Percentiles rank a stretch among this genome's conserved stretches.
Conservation (phyloP, 495 filamentous ascomycete species). For the Podospora pseudocomata region DNA sequence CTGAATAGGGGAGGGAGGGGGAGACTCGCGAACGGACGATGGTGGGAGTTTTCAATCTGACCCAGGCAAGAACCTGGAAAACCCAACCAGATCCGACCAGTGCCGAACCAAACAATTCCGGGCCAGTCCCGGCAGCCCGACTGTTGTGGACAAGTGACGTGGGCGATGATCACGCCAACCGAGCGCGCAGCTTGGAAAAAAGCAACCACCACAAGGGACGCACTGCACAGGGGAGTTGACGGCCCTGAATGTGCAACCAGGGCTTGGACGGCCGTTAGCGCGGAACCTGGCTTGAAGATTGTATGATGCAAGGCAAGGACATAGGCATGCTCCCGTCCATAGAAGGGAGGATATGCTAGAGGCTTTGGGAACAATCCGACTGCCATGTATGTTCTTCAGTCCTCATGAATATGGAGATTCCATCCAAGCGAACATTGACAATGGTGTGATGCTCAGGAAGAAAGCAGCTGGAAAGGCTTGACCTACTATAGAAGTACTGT, state of each 20-base stretch:
- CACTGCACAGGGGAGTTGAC: neutral
- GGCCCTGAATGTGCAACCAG: neutral
- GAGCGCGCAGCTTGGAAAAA: constrained; percentile 14
- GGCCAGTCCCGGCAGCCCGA: constrained; percentile 4
- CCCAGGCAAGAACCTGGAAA: constrained; percentile 10
- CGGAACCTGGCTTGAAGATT: neutral
- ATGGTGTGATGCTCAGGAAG: too few relatives aligned
- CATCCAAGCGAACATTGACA: too few relatives aligned
- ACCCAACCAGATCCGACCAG: neutral
- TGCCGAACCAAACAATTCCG: constrained; percentile 1
- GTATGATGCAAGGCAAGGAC: neutral
- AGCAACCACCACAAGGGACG: constrained; percentile 14
- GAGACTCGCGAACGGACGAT: neutral
- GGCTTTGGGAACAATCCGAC: too few relatives aligned
- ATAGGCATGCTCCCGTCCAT: neutral
- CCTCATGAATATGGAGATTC: too few relatives aligned
- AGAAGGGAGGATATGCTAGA: too few relatives aligned
- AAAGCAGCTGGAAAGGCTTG: neutral
- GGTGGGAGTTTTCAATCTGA: constrained; percentile 3
- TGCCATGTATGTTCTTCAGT: too few relatives aligned
- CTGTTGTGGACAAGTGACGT: constrained; percentile 17
- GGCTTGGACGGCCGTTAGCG: neutral
- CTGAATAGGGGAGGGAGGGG: neutral
- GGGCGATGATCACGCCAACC: constrained; percentile 21
- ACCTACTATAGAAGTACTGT: neutral